Conservation (phyloP, 257 asterid genomes). For the Lavandula angustifolia region DNA sequence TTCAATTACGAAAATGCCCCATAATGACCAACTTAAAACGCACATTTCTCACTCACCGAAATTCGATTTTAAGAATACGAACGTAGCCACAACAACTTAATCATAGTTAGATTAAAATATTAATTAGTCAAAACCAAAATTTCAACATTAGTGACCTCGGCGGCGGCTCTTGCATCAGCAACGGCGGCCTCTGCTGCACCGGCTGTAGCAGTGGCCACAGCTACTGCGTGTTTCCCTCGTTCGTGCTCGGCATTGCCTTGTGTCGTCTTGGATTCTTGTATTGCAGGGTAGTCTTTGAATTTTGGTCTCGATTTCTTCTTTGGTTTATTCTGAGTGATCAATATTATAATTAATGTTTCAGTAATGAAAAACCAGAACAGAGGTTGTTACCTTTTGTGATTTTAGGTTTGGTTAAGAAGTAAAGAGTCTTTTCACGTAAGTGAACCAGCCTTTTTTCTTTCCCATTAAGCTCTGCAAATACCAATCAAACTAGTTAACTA, state of each 20-base stretch:
- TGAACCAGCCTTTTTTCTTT: conserved; percentile 60
- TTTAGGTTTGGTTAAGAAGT: conserved; percentile 49
- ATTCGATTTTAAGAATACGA: too few relatives aligned
- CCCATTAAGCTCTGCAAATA: conserved; percentile 40
- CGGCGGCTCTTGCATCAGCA: conserved; percentile 28
- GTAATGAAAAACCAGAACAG: not conserved
- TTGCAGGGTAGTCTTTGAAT: conserved; percentile 45
- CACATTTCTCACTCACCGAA: too few relatives aligned
- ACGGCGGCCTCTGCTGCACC: conserved; percentile 31
- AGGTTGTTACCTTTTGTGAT: conserved; percentile 45
- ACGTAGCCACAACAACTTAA: too few relatives aligned
- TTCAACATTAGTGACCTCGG: too few relatives aligned
- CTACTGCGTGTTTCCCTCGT: conserved; percentile 19
- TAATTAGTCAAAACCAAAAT: too few relatives aligned
- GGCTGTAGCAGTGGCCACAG: conserved; percentile 20
- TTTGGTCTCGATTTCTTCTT: conserved; percentile 51
- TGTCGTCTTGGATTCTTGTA: conserved; percentile 43
- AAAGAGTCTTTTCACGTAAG: conserved; percentile 60
- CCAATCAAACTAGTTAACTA: not conserved
- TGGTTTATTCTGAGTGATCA: conserved; percentile 36
- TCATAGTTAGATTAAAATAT: too few relatives aligned
- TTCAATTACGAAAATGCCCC: too few relatives aligned
- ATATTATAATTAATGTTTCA: not conserved
- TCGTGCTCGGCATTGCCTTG: conserved; percentile 50
- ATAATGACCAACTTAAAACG: too few relatives aligned